phyloP scores from a whole-genome alignment of 495 filamentous ascomycete genomes.

The Neurospora sp. region DNA sequence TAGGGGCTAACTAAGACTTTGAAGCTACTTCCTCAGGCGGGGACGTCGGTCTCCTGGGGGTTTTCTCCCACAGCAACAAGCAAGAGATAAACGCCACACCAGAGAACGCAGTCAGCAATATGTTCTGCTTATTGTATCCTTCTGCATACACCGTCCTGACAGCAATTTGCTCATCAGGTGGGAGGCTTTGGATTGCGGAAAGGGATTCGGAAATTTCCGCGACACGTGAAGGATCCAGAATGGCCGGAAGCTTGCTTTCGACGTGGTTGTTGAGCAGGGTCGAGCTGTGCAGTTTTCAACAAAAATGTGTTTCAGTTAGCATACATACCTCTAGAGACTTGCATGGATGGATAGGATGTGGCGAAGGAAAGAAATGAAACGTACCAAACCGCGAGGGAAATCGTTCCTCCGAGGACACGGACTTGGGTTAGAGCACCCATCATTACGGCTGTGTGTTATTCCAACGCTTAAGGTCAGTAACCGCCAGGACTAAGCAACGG shows the following conservation, averaged over 20 bases:
- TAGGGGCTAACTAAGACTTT: neutral
- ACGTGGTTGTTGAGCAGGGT: constrained; percentile 8
- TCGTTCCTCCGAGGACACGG: constrained; percentile 40
- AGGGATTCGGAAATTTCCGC: constrained; percentile 4
- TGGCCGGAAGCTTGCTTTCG: neutral
- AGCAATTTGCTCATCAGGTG: neutral
- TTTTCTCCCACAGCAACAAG: neutral
- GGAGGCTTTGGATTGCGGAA: neutral
- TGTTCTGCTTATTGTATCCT: constrained; percentile 6
- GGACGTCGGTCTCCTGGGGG: neutral
- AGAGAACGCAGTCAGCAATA: neutral
- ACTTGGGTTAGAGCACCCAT: constrained; percentile 39
- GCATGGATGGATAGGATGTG: too few relatives aligned
- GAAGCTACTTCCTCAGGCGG: neutral
- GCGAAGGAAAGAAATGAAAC: too few relatives aligned
- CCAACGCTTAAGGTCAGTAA: neutral
- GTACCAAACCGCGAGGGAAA: constrained; percentile 25
- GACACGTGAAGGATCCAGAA: neutral
- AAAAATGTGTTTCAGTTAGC: neutral
- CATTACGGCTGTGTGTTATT: constrained; percentile 1
- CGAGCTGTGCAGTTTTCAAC: neutral
- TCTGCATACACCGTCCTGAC: neutral
- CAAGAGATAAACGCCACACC: neutral
- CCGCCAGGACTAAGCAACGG: constrained; percentile 23
- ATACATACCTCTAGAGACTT: too few relatives aligned